Percentiles rank a stretch among this genome's conserved stretches.
These are phyloP conservation scores for Lactarius sp. DNA, from an alignment of 768 basidiomycete species.

Conservation along the genomic window DNA sequence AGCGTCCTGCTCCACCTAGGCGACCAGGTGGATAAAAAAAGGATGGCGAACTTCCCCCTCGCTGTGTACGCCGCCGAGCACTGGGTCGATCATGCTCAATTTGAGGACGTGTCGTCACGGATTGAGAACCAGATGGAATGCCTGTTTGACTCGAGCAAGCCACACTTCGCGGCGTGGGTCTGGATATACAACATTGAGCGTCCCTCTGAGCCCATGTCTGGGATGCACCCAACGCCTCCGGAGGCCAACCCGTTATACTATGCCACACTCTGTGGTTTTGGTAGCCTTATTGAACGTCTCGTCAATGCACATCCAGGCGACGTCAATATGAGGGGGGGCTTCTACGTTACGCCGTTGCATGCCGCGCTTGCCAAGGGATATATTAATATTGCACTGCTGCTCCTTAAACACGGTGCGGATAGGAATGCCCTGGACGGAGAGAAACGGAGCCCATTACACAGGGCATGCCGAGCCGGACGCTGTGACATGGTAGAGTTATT, in stretches of 20 bases:
- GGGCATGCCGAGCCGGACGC: background rate
- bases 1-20: background rate
- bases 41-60: background rate
- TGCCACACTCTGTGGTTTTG: background rate
- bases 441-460: background rate
- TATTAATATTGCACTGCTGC: background rate
- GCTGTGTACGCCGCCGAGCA: background rate
- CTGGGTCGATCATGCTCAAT: conserved; percentile 5
- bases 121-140: background rate
- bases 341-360: background rate
- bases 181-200: conserved; percentile 5
- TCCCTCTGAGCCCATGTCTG: background rate
- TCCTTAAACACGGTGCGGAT: background rate
- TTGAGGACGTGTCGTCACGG: background rate
- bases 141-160: background rate
- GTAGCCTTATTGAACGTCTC: background rate
- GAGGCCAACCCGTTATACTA: background rate
- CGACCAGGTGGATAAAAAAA: background rate
- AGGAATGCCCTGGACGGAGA: background rate
- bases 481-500: background rate
- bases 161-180: conserved; percentile 2
- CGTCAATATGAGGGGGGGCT: background rate
- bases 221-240: background rate
- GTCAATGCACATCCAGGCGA: background rate
- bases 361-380: background rate